These are phyloP conservation scores for Zelonia costaricensis DNA, from an alignment of 208 protist species.

Conservation along the genomic window DNA sequence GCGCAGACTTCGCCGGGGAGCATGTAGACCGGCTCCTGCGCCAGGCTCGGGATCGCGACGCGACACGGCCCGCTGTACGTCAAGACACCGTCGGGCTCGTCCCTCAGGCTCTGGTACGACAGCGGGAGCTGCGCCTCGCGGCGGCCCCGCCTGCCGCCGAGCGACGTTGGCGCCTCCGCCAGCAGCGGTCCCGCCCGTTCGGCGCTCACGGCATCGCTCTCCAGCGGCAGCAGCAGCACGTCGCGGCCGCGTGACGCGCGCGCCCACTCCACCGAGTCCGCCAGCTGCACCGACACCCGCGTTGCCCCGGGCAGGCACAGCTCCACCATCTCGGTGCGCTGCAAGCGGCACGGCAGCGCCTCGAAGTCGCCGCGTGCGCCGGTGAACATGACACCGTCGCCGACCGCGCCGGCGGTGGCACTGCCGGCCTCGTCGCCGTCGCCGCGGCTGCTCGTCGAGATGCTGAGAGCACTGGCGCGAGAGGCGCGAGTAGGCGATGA, in stretches of 20 bases:
- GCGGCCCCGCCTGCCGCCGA: too few species aligned
- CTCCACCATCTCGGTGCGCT: constrained; percentile 24
- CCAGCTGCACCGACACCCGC: constrained; percentile 22
- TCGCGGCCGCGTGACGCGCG: constrained; percentile 6
- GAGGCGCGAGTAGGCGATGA: neutral
- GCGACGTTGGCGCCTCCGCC: neutral
- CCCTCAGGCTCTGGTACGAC: constrained; percentile 9
- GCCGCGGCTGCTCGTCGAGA: constrained; percentile 7
- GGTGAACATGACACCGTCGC: neutral
- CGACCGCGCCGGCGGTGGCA: neutral
- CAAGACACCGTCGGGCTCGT: constrained; percentile 5
- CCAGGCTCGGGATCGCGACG: constrained; percentile 16
- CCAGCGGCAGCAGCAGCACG: constrained; percentile 25
- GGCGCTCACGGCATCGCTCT: constrained; percentile 14
- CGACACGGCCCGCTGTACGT: constrained; percentile 29
- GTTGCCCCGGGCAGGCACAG: constrained; percentile 17
- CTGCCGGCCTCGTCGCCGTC: constrained; percentile 5
- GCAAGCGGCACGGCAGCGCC: constrained; percentile 21
- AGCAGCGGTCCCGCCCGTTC: neutral
- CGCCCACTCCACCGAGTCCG: constrained; percentile 9
- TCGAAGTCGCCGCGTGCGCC: constrained; percentile 14
- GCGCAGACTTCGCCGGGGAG: constrained; percentile 43
- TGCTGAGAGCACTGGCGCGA: constrained; percentile 15
- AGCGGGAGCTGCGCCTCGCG: constrained; percentile 1
- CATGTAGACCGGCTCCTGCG: constrained; percentile 4